These are phyloP conservation scores for Amphibolis antarctica DNA, from an alignment of 106 monocot genomes.

Conservation along the genomic window DNA sequence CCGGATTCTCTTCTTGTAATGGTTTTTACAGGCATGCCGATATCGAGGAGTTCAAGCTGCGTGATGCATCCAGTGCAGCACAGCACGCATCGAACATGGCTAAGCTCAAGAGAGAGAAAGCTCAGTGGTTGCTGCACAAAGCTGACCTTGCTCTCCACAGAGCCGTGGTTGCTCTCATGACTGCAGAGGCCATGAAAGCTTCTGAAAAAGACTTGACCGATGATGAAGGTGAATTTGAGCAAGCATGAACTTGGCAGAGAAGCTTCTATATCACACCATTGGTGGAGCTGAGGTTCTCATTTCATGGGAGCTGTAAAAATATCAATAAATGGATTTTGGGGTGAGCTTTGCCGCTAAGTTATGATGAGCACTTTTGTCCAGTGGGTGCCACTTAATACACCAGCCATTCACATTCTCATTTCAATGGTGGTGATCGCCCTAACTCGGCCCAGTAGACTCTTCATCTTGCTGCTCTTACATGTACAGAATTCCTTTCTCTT, in stretches of 20 bases:
- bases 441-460: not conserved
- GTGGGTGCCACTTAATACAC: not conserved
- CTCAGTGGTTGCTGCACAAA: conserved; percentile 64
- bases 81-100: conserved; percentile 66
- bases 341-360: conserved; percentile 3
- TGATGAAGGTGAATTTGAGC: not conserved
- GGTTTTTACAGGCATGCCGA: conserved; percentile 24
- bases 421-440: conserved; percentile 1
- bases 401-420: not conserved
- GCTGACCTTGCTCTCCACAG: conserved; percentile 77
- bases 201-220: conserved; percentile 23
- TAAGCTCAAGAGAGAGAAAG: conserved; percentile 78
- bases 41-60: conserved; percentile 47
- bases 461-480: not conserved
- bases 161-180: conserved; percentile 58
- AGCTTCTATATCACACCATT: too few relatives aligned
- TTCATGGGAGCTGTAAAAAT: not conserved
- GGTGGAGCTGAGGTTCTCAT: not conserved
- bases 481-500: conserved; percentile 26
- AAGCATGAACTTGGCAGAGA: not conserved
- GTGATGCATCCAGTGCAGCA: conserved; percentile 60
- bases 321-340: not conserved
- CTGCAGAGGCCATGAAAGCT: conserved; percentile 57
- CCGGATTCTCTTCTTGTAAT: too few relatives aligned
- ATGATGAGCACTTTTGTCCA: conserved; percentile 5